Percentiles rank a stretch among this genome's conserved stretches.
These are phyloP conservation scores for Hemileia vastatrix DNA, from an alignment of 1,284 basidiomycete genomes.

Conservation along the genomic window DNA sequence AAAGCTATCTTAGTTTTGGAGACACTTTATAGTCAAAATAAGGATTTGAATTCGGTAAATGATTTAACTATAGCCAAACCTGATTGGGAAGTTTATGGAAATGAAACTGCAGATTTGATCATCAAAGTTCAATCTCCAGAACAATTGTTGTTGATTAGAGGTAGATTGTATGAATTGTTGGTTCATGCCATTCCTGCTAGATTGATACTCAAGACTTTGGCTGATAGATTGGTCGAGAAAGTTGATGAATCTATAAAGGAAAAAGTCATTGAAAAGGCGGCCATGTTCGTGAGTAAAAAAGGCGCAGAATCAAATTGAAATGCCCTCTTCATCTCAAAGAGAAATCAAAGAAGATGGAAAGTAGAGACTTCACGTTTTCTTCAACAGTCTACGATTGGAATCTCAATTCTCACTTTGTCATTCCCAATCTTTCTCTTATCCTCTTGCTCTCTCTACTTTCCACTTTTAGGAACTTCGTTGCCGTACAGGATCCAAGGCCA, in stretches of 20 bases:
- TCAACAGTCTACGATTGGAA: slow-evolving; percentile 15
- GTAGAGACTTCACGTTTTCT: slow-evolving; percentile 1
- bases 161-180: slow-evolving; percentile 87
- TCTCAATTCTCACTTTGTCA: not conserved
- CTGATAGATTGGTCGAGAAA: slow-evolving; percentile 69
- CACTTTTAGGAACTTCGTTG: slow-evolving; percentile 68
- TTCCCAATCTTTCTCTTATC: slow-evolving; percentile 3
- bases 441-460: not conserved
- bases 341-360: slow-evolving; percentile 8
- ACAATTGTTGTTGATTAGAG: slow-evolving; percentile 77
- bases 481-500: slow-evolving; percentile 82
- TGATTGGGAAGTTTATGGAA: slow-evolving; percentile 95
- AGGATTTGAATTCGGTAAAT: slow-evolving; percentile 53
- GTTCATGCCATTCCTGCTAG: slow-evolving; percentile 95
- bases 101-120: slow-evolving; percentile 85
- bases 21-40: slow-evolving; percentile 77
- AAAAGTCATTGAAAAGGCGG: slow-evolving; percentile 90
- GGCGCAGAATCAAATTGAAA: no score
- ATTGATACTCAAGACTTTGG: slow-evolving; percentile 79
- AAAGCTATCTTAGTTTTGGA: slow-evolving; percentile 91
- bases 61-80: slow-evolving; percentile 74
- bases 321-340: no score
- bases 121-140: slow-evolving; percentile 81
- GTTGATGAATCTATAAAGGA: slow-evolving; percentile 80
- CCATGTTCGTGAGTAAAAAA: slow-evolving; percentile 65